Conservation (phyloP, 345 rosid species). For the Conringia planisiliqua region DNA sequence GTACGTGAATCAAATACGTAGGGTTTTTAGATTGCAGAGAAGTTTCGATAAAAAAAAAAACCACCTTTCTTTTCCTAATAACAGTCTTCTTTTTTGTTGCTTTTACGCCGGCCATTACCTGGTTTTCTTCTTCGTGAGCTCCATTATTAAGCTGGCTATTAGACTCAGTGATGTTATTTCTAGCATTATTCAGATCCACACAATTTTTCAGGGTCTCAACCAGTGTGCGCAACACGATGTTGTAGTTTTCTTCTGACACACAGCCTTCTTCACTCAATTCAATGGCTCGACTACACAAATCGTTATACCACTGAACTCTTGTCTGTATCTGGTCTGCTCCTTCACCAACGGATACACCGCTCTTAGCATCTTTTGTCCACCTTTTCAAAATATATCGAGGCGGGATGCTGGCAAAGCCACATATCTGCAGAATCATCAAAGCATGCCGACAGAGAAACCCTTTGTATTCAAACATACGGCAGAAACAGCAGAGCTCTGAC, state of each 20-base stretch:
- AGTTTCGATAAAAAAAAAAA: background rate
- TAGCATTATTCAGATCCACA: conserved; percentile 48
- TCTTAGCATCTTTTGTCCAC: conserved; percentile 69
- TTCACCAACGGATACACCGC: conserved; percentile 31
- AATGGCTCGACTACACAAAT: conserved; percentile 45
- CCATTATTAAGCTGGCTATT: conserved; percentile 31
- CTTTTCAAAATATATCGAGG: conserved; percentile 55
- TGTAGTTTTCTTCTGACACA: conserved; percentile 44
- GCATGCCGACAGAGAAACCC: conserved; percentile 70
- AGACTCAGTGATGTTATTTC: conserved; percentile 36
- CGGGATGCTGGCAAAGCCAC: conserved; percentile 53
- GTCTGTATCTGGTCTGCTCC: conserved; percentile 32
- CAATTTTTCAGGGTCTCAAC: conserved; percentile 50
- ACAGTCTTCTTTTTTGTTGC: conserved; percentile 50
- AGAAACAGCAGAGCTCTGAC: conserved; percentile 54
- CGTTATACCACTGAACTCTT: conserved; percentile 57
- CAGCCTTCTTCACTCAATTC: conserved; percentile 49
- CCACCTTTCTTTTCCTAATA: conserved; percentile 54
- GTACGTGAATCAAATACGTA: background rate
- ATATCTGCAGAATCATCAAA: conserved; percentile 65
- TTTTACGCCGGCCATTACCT: conserved; percentile 36
- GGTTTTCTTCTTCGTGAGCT: conserved; percentile 42
- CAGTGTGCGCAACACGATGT: conserved; percentile 41
- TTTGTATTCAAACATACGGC: conserved; percentile 55
- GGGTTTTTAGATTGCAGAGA: background rate